Evolutionary conservation across 1,284 basidiomycete species (phyloP).

Genomic region (Puccinia sorghi): DNA sequence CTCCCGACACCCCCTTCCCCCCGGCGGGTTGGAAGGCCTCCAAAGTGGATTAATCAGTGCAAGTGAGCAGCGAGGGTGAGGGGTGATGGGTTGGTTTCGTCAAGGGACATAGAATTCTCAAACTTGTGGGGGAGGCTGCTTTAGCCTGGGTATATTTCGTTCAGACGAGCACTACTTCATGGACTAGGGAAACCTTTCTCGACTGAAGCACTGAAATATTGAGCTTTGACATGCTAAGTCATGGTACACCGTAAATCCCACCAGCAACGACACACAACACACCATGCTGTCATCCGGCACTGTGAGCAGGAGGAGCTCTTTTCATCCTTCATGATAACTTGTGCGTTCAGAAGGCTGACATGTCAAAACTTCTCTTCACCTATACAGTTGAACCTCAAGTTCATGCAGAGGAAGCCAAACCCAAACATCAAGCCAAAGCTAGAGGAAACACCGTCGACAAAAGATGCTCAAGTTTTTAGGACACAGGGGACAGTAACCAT

Average conservation of each 20-base stretch:
- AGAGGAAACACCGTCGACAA: neutral
- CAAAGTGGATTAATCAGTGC: too few relatives aligned
- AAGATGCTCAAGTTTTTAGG: neutral
- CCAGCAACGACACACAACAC: neutral
- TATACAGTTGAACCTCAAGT: slow-evolving; percentile 24
- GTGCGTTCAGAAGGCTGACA: neutral
- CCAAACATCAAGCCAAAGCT: neutral
- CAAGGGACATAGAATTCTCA: too few relatives aligned
- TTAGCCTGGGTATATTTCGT: too few relatives aligned
- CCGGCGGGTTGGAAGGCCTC: too few relatives aligned
- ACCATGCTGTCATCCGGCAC: slow-evolving; percentile 25
- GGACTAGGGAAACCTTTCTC: too few relatives aligned
- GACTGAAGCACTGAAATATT: too few relatives aligned
- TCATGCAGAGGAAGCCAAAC: slow-evolving; percentile 24
- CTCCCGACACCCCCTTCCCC: too few relatives aligned
- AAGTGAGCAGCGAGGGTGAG: too few relatives aligned
- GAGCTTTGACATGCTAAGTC: too few relatives aligned
- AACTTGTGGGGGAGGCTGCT: too few relatives aligned
- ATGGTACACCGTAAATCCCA: neutral
- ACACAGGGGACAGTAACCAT: neutral
- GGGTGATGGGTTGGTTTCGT: too few relatives aligned
- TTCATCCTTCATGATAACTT: neutral
- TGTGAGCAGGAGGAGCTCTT: neutral
- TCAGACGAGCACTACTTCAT: too few relatives aligned
- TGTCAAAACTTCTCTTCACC: neutral